phyloP scores from a whole-genome alignment of 164 flowering plant species.

The Magnolia kwangsiensis region DNA sequence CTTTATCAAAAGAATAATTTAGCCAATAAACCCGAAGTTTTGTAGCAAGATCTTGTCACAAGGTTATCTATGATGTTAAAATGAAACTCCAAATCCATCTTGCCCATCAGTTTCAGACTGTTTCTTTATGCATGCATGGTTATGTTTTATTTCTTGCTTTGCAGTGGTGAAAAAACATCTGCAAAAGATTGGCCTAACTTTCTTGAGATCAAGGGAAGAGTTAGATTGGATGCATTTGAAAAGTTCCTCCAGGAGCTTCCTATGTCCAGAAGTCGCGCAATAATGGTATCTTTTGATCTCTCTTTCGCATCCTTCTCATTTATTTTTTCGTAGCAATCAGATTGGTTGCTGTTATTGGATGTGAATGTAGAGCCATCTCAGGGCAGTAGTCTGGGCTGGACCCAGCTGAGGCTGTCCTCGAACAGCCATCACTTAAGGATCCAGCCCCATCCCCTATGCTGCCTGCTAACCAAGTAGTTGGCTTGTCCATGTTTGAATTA shows the following conservation, averaged over 20 bases:
- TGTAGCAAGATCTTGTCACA: no score
- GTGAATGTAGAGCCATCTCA: background rate
- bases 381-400: background rate
- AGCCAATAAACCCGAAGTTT: no score
- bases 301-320: background rate
- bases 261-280: conserved; percentile 85
- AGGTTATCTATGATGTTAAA: no score
- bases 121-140: no score
- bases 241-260: conserved; percentile 89
- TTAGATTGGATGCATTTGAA: conserved; percentile 83
- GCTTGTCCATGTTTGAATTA: background rate
- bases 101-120: background rate
- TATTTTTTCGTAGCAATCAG: background rate
- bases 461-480: background rate
- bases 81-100: background rate
- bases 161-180: conserved; percentile 86
- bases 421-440: background rate
- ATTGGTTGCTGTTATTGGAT: background rate
- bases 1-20: no score
- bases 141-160: conserved; percentile 8
- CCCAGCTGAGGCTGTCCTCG: background rate
- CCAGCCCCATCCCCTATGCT: background rate
- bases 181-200: conserved; percentile 68
- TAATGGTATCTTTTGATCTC: conserved; percentile 61
- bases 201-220: conserved; percentile 93